Evolutionary conservation across 345 rosid species (phyloP).

Genomic region (Mercurialis annua): DNA sequence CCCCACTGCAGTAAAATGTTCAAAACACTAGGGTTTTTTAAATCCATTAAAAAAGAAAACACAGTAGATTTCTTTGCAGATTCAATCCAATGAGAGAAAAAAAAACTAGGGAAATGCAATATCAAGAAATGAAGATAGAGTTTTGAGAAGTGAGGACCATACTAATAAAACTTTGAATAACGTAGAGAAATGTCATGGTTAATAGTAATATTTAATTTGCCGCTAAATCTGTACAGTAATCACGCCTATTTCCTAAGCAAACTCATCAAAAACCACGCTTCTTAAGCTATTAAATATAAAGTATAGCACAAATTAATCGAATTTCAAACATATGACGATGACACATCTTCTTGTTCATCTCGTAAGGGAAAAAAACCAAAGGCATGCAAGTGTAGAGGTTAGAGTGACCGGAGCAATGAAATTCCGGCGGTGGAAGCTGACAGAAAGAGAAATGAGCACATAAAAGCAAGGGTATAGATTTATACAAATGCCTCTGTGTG

Average conservation of each 20-base stretch:
- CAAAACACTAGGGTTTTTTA: constrained; percentile 15
- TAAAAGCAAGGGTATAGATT: constrained; percentile 64
- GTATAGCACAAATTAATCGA: constrained; percentile 18
- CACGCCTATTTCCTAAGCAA: constrained; percentile 22
- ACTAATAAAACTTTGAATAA: constrained; percentile 36
- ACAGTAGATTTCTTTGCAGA: constrained; percentile 16
- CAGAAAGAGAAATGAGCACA: constrained; percentile 97
- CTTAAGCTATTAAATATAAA: constrained; percentile 31
- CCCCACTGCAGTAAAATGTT: neutral
- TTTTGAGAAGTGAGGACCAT: constrained; percentile 39
- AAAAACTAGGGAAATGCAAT: neutral
- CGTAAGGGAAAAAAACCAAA: neutral
- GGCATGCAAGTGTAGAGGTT: neutral
- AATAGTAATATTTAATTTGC: constrained; percentile 20
- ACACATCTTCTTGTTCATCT: neutral
- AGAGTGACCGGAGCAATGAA: constrained; percentile 18
- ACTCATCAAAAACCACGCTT: constrained; percentile 46
- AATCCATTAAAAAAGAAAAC: constrained; percentile 2
- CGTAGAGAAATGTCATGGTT: constrained; percentile 48
- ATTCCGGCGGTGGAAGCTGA: constrained; percentile 67
- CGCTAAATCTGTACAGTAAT: constrained; percentile 34
- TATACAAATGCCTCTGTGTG: constrained; percentile 82
- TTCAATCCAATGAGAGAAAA: constrained; percentile 20
- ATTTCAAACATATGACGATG: constrained; percentile 3
- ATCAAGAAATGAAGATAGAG: constrained; percentile 16